Base-by-base conservation (phyloP, 768 basidiomycete species). In the Suillus tomentosus region DNA sequence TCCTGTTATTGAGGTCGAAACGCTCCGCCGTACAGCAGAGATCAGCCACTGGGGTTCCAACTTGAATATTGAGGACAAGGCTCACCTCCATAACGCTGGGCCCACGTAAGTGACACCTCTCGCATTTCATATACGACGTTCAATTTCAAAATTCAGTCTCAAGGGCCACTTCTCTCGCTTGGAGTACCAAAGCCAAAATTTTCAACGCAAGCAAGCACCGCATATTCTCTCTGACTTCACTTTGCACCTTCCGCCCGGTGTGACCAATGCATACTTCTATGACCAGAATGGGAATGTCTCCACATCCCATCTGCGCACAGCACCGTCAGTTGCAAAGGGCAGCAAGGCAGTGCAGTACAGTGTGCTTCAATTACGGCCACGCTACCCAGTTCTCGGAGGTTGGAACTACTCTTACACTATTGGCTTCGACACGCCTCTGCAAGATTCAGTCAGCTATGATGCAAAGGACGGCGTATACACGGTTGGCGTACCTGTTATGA, bases 21-120 rank as follows among this genome's bases (percentile, higher is more conserved):
- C 81, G 50, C 84, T 97, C 39, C 83, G 85, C 65, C 88, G 97
- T 57, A 71, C 83, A 0, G 94, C 89, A 2, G 96, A 99, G 78
- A 88, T 99, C 67, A 96, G 95, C 67, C 96, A 99, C 73, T 99
- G 96, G 97, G 96, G 96, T 40, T 87, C 88, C 48, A 97, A 97
- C 75, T 74, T 99, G 43, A 97, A 98, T 72, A 90, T 96, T 37
- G 87, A 98, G 74, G 95, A 99, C 77, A 85, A 92, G 40, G 86
- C 97, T 65, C 73, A 84, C 63, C 79, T 99, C n/a, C 84, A 85
- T 74, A 99, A 99, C 72, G 90, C 88, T 64, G 97, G 96, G 5
- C 95, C 97, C 14, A 77, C 78, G 96, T 98, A 72, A 78, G 94
- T 85, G 31, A 42, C 22, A 17, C 47, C 19, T 24, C 27, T 27